Percentiles rank a stretch among this genome's conserved stretches.
Evolutionary conservation across 805 yeast genomes (phyloP).

Genomic region (Candida nemodendra): DNA sequence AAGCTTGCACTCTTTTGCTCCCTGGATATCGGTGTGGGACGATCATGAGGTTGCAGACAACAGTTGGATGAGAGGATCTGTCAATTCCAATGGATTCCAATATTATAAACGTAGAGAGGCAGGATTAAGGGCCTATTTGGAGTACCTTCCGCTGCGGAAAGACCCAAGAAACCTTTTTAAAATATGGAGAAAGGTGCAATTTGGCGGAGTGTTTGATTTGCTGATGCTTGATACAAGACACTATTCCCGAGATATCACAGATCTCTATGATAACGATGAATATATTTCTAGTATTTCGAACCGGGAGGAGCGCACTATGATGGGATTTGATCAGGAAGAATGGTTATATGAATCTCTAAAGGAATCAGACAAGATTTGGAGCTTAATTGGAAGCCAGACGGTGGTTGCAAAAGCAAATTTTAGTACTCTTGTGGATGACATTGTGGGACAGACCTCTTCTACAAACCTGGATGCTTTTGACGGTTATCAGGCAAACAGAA

Average conservation of each 20-base stretch:
- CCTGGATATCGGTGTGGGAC: constrained; percentile 29
- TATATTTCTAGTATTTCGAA: constrained; percentile 17
- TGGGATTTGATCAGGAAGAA: constrained; percentile 28
- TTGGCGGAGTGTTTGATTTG: constrained; percentile 21
- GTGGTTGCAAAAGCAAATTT: constrained; percentile 15
- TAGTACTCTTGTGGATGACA: constrained; percentile 17
- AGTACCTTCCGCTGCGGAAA: constrained; percentile 26
- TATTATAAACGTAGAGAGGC: constrained; percentile 16
- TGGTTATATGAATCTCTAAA: constrained; percentile 23
- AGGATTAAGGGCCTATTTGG: constrained; percentile 25
- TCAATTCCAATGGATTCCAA: constrained; percentile 21
- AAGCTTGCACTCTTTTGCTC: constrained; percentile 20
- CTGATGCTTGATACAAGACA: too few species aligned
- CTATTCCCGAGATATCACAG: constrained; percentile 26
- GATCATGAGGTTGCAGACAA: constrained; percentile 31
- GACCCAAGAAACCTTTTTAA: constrained; percentile 11
- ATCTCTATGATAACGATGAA: constrained; percentile 20
- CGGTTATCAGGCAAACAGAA: constrained; percentile 26
- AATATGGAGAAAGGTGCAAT: constrained; percentile 23
- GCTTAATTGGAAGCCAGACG: constrained; percentile 16
- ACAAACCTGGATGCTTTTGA: constrained; percentile 27
- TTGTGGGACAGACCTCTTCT: constrained; percentile 19
- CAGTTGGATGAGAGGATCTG: constrained; percentile 26
- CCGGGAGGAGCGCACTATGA: constrained; percentile 23
- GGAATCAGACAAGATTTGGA: constrained; percentile 18